These are phyloP conservation scores for Backusella parvicylindrica DNA, from an alignment of 192 early-diverging fungal species.

Conservation along the genomic window DNA sequence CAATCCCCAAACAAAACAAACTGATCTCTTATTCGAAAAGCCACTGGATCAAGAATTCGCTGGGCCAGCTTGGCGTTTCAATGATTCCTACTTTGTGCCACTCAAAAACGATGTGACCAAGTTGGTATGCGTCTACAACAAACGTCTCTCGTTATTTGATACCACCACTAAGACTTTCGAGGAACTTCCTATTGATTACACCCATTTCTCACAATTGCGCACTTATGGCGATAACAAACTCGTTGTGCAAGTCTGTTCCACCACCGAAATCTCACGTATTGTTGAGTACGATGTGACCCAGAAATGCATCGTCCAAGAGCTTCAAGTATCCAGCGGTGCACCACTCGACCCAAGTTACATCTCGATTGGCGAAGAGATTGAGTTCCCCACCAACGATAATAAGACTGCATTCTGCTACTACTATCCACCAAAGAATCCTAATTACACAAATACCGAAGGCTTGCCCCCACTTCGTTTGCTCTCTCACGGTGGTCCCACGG, in stretches of 20 bases:
- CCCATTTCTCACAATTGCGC: slow-evolving; percentile 2
- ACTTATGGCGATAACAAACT: slow-evolving; percentile 5
- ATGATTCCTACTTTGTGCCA: background rate
- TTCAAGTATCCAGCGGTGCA: background rate
- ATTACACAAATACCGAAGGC: slow-evolving; percentile 45
- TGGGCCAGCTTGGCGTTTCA: slow-evolving; percentile 49
- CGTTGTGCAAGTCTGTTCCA: slow-evolving; percentile 3
- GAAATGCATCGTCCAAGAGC: background rate
- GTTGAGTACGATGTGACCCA: slow-evolving; percentile 10
- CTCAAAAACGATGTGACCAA: slow-evolving; percentile 32
- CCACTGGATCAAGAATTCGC: slow-evolving; percentile 65
- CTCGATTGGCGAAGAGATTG: slow-evolving; percentile 59
- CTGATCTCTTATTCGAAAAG: slow-evolving; percentile 38
- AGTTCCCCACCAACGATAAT: slow-evolving; percentile 55
- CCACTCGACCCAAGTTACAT: slow-evolving; percentile 40
- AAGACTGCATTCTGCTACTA: slow-evolving; percentile 49
- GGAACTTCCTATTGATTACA: slow-evolving; percentile 8
- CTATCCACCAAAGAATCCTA: slow-evolving; percentile 63
- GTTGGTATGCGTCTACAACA: slow-evolving; percentile 32
- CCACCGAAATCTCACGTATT: background rate
- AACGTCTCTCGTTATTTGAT: slow-evolving; percentile 23
- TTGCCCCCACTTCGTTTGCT: slow-evolving; percentile 68
- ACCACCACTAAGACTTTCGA: slow-evolving; percentile 18
- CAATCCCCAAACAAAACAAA: slow-evolving; percentile 4
- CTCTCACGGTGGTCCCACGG: slow-evolving; percentile 73